phyloP scores from a whole-genome alignment of 1,284 basidiomycete genomes.

The Tylopilus sp. region DNA sequence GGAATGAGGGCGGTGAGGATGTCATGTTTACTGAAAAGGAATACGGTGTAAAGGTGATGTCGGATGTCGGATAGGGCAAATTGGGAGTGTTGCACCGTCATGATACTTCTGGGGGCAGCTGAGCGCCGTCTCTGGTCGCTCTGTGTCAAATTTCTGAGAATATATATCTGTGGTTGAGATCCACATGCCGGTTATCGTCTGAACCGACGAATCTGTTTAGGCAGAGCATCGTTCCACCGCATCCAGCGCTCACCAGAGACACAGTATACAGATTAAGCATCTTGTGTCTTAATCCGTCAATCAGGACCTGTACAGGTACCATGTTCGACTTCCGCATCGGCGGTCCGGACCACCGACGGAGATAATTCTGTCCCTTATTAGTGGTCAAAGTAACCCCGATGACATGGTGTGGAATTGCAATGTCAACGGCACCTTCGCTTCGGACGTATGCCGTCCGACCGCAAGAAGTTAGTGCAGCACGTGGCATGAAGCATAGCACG shows the following conservation, averaged over 20 bases:
- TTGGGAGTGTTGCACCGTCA: slow-evolving; percentile 11
- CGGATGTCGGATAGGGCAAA: slow-evolving; percentile 16
- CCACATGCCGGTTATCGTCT: slow-evolving; percentile 1
- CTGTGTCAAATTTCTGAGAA: background rate
- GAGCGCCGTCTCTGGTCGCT: background rate
- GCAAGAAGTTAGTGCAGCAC: background rate
- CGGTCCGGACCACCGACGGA: too few relatives aligned
- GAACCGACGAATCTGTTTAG: background rate
- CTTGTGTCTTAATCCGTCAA: background rate
- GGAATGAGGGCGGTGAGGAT: slow-evolving; percentile 39
- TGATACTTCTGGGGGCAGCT: background rate
- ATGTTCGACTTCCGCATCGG: too few relatives aligned
- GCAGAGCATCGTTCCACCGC: background rate
- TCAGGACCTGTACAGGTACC: too few relatives aligned
- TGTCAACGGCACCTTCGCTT: too few relatives aligned
- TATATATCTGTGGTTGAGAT: slow-evolving; percentile 12
- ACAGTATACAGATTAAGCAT: background rate
- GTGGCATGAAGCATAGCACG: background rate
- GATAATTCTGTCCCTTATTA: background rate
- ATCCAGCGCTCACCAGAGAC: background rate
- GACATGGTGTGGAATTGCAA: too few relatives aligned
- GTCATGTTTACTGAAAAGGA: slow-evolving; percentile 41
- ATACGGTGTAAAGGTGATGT: slow-evolving; percentile 32
- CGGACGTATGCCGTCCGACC: background rate
- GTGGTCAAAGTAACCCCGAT: background rate